Conservation (phyloP, 495 filamentous ascomycete species). For the Saxophila tyrrhenica region DNA sequence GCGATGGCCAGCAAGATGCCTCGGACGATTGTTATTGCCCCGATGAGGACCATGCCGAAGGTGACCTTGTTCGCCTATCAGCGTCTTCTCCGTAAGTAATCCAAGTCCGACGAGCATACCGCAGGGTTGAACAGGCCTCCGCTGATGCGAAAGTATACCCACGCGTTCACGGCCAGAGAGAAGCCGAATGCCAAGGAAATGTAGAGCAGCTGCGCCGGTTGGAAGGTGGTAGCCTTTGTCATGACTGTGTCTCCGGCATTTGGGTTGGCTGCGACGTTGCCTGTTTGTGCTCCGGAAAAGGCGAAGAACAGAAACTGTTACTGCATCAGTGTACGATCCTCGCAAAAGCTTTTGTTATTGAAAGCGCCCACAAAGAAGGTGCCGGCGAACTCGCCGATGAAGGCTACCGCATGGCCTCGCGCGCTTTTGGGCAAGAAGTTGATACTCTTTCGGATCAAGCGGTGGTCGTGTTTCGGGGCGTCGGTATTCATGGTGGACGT, state of each 20-base stretch:
- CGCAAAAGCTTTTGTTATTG: not conserved
- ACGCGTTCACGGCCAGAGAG: constrained; percentile 30
- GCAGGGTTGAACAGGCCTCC: constrained; percentile 28
- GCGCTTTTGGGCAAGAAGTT: not conserved
- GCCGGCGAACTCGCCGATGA: constrained; percentile 27
- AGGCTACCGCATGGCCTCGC: constrained; percentile 21
- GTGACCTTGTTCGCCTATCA: constrained; percentile 12
- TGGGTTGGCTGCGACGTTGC: constrained; percentile 17
- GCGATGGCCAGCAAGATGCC: constrained; percentile 13
- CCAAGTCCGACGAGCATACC: not conserved
- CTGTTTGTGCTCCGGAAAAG: constrained; percentile 28
- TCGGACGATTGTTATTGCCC: constrained; percentile 12
- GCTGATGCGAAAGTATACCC: constrained; percentile 28
- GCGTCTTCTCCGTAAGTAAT: too few species aligned
- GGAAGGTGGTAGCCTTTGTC: constrained; percentile 3
- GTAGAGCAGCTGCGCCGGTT: constrained; percentile 23
- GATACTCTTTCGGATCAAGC: not conserved
- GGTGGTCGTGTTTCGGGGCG: not conserved
- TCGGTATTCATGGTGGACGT: not conserved
- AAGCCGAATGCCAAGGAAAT: constrained; percentile 29
- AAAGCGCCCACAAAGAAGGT: constrained; percentile 19
- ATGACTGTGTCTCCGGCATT: not conserved
- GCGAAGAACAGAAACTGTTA: constrained; percentile 28
- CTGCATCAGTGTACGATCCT: not conserved
- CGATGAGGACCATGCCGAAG: constrained; percentile 15